phyloP scores from a whole-genome alignment of 352 stramenopile species.

The Globisporangium recalcitrans region DNA sequence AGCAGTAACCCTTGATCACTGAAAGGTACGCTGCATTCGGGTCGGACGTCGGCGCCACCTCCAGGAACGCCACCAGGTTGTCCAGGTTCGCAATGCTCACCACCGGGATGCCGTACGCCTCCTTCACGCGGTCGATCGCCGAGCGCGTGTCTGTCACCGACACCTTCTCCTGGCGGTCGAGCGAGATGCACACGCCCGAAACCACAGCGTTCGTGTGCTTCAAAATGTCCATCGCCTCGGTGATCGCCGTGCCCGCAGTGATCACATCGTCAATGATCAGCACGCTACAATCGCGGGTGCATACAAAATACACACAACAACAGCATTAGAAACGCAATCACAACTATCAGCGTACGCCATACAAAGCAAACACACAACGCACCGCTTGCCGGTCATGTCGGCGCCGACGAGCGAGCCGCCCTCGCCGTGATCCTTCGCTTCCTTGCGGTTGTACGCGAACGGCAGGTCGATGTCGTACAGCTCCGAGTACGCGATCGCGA shows the following conservation, averaged over 20 bases:
- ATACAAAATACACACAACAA: background rate
- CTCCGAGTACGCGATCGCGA: conserved; percentile 91
- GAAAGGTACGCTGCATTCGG: conserved; percentile 56
- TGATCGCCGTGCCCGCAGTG: conserved; percentile 97
- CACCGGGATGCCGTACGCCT: conserved; percentile 89
- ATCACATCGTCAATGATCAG: conserved; percentile 99
- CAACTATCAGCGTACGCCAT: background rate
- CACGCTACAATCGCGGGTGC: conserved; percentile 53
- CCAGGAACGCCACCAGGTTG: conserved; percentile 89
- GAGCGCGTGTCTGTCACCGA: conserved; percentile 90
- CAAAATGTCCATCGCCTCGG: conserved; percentile 91
- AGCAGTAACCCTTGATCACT: conserved; percentile 70
- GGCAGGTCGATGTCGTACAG: conserved; percentile 90
- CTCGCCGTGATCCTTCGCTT: conserved; percentile 99
- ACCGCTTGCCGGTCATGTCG: conserved; percentile 92
- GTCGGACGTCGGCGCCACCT: conserved; percentile 31
- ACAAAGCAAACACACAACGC: conserved; percentile 9
- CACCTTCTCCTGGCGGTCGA: conserved; percentile 97
- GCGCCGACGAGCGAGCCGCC: conserved; percentile 95
- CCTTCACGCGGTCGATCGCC: conserved; percentile 91
- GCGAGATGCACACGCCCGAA: conserved; percentile 94
- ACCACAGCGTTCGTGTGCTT: conserved; percentile 89
- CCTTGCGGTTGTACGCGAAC: conserved; percentile 99
- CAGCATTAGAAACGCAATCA: conserved; percentile 1
- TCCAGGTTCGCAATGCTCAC: conserved; percentile 94